Percentiles rank a stretch among this genome's conserved stretches.
Evolutionary conservation across 768 basidiomycete genomes (phyloP).

Genomic region (Artomyces pyxidatus): DNA sequence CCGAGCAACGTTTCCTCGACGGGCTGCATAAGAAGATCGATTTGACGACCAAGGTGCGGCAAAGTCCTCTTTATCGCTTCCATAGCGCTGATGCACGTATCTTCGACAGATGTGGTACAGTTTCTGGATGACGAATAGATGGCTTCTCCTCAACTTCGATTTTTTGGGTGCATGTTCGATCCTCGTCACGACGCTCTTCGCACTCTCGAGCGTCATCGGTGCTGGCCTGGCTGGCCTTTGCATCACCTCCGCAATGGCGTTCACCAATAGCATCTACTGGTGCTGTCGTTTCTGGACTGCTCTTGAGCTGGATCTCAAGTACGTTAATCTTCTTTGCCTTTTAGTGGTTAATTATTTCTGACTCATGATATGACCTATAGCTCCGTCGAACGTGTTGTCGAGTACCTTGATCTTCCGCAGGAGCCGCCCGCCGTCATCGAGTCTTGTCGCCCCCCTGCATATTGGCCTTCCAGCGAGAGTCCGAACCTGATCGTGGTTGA

Average conservation of each 20-base stretch:
- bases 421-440: constrained; percentile 77
- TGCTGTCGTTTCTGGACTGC: constrained; percentile 42
- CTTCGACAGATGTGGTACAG: constrained; percentile 64
- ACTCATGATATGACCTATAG: constrained; percentile 26
- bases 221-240: constrained; percentile 63
- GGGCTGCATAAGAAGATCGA: constrained; percentile 69
- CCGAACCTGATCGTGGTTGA: constrained; percentile 59
- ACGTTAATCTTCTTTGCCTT: constrained; percentile 21
- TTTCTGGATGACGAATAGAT: constrained; percentile 87
- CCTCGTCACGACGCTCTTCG: constrained; percentile 67
- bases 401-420: constrained; percentile 85
- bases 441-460: constrained; percentile 71
- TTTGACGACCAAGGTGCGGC: constrained; percentile 58
- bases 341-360: constrained; percentile 5
- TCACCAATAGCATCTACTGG: constrained; percentile 46
- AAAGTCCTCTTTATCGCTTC: background rate
- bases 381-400: constrained; percentile 85
- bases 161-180: constrained; percentile 65
- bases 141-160: constrained; percentile 82
- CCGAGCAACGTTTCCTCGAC: constrained; percentile 70
- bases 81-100: background rate
- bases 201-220: constrained; percentile 50
- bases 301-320: constrained; percentile 73
- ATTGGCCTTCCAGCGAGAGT: constrained; percentile 79
- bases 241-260: constrained; percentile 68